Base-by-base conservation (phyloP, 305 asterid genomes). In the Plantago coronopus region DNA sequence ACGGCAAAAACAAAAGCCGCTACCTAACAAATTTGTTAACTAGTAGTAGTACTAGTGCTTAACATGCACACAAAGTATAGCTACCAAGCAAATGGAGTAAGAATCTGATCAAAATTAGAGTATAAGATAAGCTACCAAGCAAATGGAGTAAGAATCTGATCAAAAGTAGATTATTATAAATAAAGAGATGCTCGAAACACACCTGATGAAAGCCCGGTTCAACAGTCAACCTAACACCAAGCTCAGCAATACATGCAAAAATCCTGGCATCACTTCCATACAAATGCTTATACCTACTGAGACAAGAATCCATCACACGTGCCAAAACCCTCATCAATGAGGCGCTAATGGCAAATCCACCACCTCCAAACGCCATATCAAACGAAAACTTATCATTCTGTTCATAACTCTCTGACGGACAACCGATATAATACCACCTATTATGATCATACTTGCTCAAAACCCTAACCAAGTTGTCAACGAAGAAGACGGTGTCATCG, bases 261-360 rank as follows among this genome's bases (percentile, higher is more conserved):
- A 90, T 66, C 80, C 95, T 76, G 40, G 87, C 86, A 85, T 90
- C 97, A 70, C 97, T 87, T 17, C 97, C 96, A 49, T 83, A 90
- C 78, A 85, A 80, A 78, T 76, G 83, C 44, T 72, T 76, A 72
- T 87, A 87, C 86, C 97, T 81, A n/a, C 63, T 46, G 61, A 90
- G 79, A 69, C 96, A 87, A 63, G 88, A 74, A 21, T 78, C 93
- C 21, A 87, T 73, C 58, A 85, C 82, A 69, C 76, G 71, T 42
- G 85, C 80, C 68, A 90, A 74, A 73, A 70, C 83, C 78, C 76
- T 71, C 15, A 84, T 93, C 74, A 89, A 65, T 5, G 93, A 84
- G 5, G 89, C 87, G 68, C 95, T 89, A 13, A 89, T 71, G 1
- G 81, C 95, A 66, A 73, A 87, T 17, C 97, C 95, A 15, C 95